Base-by-base conservation (phyloP, 2,329 filamentous ascomycete genomes). In the Fusarium virguliforme region DNA sequence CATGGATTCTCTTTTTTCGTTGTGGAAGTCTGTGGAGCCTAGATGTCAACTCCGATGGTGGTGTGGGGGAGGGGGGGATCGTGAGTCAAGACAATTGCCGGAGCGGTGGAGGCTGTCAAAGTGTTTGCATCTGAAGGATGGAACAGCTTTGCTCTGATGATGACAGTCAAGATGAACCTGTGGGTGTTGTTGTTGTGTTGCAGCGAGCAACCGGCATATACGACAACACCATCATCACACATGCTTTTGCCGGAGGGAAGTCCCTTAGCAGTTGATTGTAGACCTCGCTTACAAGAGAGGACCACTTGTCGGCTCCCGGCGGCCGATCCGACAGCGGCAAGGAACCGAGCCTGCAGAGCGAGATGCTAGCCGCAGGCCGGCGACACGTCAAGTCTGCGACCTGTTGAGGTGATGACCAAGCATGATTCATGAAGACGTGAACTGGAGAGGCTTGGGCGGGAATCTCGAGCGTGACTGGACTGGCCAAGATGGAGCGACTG, bases 61-160 rank as follows among this genome's bases (percentile, higher is more conserved):
- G 12, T 60, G 54, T 62, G 60, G 68, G 55, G 56, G 24, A 12
- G 53, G 30, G n/a, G 53, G 30, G n/a, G 50, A 65, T 26, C 9
- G 30, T 40, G 24, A 57, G 18, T 50, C 15, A 59, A 59, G 30
- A 69, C 12, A 13, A 35, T 58, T 51, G 32, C 26, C 38, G 48
- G 37, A 46, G 22, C 43, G 37, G 68, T 62, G 64, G 68, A 66
- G 34, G 54, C 6, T 13, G 7, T 50, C 62, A 54, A 60, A 72
- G 68, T 71, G 68, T 72, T 35, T 72, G 68, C 68, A 72, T 65
- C 18, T 35, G 15, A 34, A 28, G 1, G 41, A 8, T 5, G 8
- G 4, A 30, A 37, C 32, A 59, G 26, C 53, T 37, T 34, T 4
- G 32, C n/a, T 30, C 18, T 8, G 9, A 8, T 18, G n/a, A 28